These are phyloP conservation scores for Euphorbia lathyris DNA, from an alignment of 345 rosid genomes.

Conservation along the genomic window DNA sequence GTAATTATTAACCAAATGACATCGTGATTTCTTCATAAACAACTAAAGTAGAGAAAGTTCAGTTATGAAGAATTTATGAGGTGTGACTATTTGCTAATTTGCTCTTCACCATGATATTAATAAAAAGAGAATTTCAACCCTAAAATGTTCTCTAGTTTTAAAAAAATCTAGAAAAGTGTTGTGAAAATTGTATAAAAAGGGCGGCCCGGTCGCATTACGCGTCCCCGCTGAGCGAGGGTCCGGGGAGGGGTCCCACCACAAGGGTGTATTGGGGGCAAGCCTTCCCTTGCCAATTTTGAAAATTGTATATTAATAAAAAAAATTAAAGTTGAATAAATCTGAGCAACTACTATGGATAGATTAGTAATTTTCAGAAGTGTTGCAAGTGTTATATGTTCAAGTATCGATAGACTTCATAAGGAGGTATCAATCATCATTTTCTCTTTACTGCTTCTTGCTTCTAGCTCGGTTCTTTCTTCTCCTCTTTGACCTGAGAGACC, in stretches of 20 bases:
- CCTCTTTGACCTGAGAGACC: neutral
- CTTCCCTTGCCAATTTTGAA: too few relatives aligned
- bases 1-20: neutral
- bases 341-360: too few relatives aligned
- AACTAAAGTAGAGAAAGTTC: neutral
- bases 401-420: neutral
- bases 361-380: too few relatives aligned
- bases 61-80: neutral
- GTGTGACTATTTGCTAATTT: neutral
- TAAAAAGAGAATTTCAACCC: neutral
- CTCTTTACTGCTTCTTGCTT: neutral
- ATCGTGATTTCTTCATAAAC: neutral
- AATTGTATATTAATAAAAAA: too few relatives aligned
- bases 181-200: neutral
- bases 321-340: too few relatives aligned
- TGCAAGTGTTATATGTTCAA: neutral
- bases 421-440: neutral
- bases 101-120: neutral
- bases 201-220: too few relatives aligned
- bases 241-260: too few relatives aligned
- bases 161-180: neutral
- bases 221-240: too few relatives aligned
- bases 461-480: neutral
- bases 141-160: neutral
- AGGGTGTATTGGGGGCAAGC: too few relatives aligned